phyloP scores from a whole-genome alignment of 257 asterid species.

The Coffea canephora region DNA sequence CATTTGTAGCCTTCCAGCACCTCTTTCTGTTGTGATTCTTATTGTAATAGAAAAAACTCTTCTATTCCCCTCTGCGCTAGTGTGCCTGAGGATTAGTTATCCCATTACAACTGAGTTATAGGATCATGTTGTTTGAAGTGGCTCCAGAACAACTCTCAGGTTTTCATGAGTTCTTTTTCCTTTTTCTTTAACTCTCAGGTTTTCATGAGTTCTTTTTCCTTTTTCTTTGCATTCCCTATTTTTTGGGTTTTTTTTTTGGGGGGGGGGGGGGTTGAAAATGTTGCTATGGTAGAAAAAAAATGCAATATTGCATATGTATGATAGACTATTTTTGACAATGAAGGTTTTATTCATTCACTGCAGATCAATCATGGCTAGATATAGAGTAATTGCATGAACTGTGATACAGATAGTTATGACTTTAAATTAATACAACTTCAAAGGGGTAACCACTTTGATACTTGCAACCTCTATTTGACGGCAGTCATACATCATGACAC shows the following conservation, averaged over 20 bases:
- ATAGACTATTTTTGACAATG: not conserved
- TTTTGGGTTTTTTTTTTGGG: not conserved
- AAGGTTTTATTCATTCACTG: not conserved
- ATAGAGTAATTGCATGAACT: not conserved
- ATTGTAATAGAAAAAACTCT: not conserved
- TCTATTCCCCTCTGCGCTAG: no score
- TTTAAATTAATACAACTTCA: not conserved
- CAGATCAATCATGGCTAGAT: not conserved
- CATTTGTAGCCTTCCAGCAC: constrained; percentile 31
- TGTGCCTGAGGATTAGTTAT: not conserved
- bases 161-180: no score
- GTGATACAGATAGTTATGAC: not conserved
- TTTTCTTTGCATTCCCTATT: not conserved
- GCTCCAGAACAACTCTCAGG: not conserved
- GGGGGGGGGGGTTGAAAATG: not conserved
- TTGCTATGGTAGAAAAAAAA: not conserved
- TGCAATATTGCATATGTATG: not conserved
- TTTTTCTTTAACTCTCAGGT: not conserved
- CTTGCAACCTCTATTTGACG: not conserved
- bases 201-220: not conserved
- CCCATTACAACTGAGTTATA: no score
- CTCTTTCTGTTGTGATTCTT: not conserved
- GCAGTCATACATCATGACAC: not conserved
- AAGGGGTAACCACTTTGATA: not conserved
- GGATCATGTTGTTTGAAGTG: not conserved